Base-by-base conservation (phyloP, 75 land plant species). In the Selaginella tamariscina region DNA sequence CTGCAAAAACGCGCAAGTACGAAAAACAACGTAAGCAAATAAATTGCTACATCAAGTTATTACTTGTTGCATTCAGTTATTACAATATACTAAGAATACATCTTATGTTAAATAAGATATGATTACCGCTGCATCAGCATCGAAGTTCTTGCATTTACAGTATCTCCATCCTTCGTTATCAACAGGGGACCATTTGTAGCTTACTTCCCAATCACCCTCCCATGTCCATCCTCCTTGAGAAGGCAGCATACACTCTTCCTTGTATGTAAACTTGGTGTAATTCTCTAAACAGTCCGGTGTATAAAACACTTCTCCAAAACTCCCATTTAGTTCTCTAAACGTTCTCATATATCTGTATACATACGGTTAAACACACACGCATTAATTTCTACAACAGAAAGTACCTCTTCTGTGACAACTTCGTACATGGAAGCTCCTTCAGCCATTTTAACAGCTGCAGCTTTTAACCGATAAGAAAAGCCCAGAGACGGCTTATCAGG, bases 361-460 rank as follows among this genome's bases (percentile, higher is more conserved):
- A 59, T 23, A 29, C 32, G 44, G 32, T 0, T 24, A n/a, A 32
- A 20, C n/a, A 29, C 54, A 27, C 18, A 26, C 21, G 23, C 5
- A 59, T 8, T 59, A 27, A 27, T 29, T 71, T 30, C 27, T 31
- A 27, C 18, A 70, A 59, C 33, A 2, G 1, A 22, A 54, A 56
- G 64, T 65, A 73, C 74, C 74, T 73, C 74, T 57, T 73, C 74
- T 1, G 69, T 72, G 13, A 72, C 73, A 72, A 65, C 67, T 30
- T 73, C 70, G 66, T 24, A 2, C 68, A 1, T 31, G 32, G 33
- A 2, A 11, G 13, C 20, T 54, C 30, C 70, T 29, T 68, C 44
- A 22, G 70, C 74, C 75, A 77, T 77, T 33, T 56, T 68, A 66
- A 77, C 66, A 2, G 78, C 74, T 56, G 78, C 78, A 24, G 78